A percentile compares a stretch with the other conserved stretches of the same genome.
Conservation (phyloP, 305 asterid species). For the Fraxinus sp. region DNA sequence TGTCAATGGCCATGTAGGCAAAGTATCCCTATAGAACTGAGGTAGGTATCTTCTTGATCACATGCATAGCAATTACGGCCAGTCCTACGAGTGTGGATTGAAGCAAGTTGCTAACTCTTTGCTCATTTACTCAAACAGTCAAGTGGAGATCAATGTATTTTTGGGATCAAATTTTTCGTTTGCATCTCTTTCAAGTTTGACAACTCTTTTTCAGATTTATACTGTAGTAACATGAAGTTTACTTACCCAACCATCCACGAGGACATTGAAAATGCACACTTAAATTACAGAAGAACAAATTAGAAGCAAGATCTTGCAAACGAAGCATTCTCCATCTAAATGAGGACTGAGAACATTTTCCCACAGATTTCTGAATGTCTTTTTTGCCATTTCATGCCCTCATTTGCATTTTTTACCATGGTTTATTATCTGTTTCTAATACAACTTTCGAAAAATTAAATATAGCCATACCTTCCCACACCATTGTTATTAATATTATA, state of each 20-base stretch:
- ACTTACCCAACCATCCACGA: background rate
- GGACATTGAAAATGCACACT: background rate
- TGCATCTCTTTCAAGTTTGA: slow-evolving; percentile 54
- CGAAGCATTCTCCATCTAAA: slow-evolving; percentile 71
- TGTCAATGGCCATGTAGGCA: too few species aligned
- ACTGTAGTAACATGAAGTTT: slow-evolving; percentile 34
- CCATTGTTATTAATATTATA: too few species aligned
- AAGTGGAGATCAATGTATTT: slow-evolving; percentile 66
- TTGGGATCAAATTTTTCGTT: slow-evolving; percentile 56
- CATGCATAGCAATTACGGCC: slow-evolving; percentile 48
- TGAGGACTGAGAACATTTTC: background rate
- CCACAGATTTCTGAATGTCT: too few species aligned
- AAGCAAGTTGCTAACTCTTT: slow-evolving; percentile 73
- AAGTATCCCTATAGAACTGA: slow-evolving; percentile 43
- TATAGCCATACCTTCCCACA: too few species aligned
- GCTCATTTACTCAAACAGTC: slow-evolving; percentile 87
- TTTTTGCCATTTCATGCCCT: too few species aligned
- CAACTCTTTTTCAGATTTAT: slow-evolving; percentile 54
- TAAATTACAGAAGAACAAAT: background rate
- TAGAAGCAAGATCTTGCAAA: slow-evolving; percentile 38
- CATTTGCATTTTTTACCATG: too few species aligned
- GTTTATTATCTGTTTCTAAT: too few species aligned
- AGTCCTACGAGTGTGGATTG: slow-evolving; percentile 74
- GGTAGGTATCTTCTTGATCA: slow-evolving; percentile 59
- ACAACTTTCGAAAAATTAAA: too few species aligned